These are phyloP conservation scores for Cnidoscolus chayamansa DNA, from an alignment of 441 rosid genomes.

Conservation along the genomic window DNA sequence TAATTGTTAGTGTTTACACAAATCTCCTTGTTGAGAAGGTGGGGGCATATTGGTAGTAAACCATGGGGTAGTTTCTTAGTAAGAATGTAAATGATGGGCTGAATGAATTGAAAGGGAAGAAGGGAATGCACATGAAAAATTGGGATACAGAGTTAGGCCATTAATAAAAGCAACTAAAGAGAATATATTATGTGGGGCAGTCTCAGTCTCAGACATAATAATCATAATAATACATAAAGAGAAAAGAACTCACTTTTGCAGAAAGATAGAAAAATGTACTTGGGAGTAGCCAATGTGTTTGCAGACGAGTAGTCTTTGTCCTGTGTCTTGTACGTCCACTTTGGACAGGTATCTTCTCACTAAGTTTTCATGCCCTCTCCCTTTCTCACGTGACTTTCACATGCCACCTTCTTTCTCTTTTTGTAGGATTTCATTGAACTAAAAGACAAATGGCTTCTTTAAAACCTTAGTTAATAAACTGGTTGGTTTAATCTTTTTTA, in stretches of 20 bases:
- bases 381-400: slow-evolving; percentile 30
- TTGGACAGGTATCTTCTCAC: too few species aligned
- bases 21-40: too few species aligned
- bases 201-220: too few species aligned
- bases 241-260: too few species aligned
- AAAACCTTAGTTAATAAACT: too few species aligned
- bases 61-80: slow-evolving; percentile 14
- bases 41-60: not conserved
- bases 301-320: not conserved
- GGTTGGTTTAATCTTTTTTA: too few species aligned
- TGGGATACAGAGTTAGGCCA: not conserved
- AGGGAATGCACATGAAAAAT: not conserved
- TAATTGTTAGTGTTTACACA: too few species aligned
- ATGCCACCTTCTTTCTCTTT: not conserved
- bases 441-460: too few species aligned
- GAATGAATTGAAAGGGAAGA: not conserved
- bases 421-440: too few species aligned
- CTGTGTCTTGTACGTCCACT: too few species aligned
- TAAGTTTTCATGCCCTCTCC: not conserved
- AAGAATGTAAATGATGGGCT: not conserved
- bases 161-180: not conserved
- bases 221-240: too few species aligned
- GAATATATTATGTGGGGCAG: too few species aligned
- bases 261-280: not conserved
- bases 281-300: not conserved